These are phyloP conservation scores for Brassica juncea DNA, from an alignment of 345 rosid species.

Conservation along the genomic window DNA sequence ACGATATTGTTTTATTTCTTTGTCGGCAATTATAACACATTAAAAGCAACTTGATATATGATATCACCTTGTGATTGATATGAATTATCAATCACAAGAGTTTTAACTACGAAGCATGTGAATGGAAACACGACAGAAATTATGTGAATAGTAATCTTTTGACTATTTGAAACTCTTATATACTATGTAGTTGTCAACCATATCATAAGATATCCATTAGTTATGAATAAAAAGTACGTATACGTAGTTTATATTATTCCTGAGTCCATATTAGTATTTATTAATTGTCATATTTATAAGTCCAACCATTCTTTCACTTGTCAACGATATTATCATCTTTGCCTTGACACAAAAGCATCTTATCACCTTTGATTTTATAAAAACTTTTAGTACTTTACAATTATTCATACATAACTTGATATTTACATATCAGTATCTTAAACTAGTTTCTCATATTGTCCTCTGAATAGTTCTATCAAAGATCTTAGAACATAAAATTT, in stretches of 20 bases:
- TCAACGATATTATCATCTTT: constrained; percentile 14
- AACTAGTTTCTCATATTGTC: neutral
- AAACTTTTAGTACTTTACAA: neutral
- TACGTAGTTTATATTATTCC: neutral
- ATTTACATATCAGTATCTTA: neutral
- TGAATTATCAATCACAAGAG: neutral
- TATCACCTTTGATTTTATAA: constrained; percentile 2
- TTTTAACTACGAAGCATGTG: constrained; percentile 8
- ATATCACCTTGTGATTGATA: neutral
- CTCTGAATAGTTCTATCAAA: neutral
- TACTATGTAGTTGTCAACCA: neutral
- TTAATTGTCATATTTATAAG: neutral
- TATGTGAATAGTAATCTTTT: constrained; percentile 17
- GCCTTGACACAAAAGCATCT: constrained; percentile 22
- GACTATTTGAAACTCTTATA: constrained; percentile 14
- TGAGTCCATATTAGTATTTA: neutral
- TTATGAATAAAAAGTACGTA: too few relatives aligned
- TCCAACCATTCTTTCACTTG: neutral
- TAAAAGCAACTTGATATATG: neutral
- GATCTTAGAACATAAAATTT: neutral
- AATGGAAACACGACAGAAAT: constrained; percentile 19
- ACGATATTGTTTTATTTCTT: neutral
- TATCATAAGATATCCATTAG: too few relatives aligned
- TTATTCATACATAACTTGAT: neutral
- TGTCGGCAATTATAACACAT: neutral